These are phyloP conservation scores for Alternaria dauci DNA, from an alignment of 2,329 filamentous ascomycete species.

Conservation along the genomic window DNA sequence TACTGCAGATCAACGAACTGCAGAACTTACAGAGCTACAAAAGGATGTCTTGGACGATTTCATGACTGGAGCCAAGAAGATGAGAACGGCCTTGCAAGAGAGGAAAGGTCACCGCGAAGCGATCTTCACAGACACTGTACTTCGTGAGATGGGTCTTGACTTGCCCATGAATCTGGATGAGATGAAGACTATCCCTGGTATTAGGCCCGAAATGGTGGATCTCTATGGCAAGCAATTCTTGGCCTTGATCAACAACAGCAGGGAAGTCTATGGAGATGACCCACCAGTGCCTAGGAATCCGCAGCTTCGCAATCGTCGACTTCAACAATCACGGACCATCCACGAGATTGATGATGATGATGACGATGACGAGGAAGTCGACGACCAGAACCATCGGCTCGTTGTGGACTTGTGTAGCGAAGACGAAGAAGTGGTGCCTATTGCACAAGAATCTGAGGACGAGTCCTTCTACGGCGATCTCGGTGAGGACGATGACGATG, in stretches of 20 bases:
- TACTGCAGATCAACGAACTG: slow-evolving; percentile 63
- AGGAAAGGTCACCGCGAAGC: slow-evolving; percentile 64
- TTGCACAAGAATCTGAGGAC: slow-evolving; percentile 26
- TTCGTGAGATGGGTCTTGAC: slow-evolving; percentile 76
- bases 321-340: slow-evolving; percentile 27
- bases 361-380: slow-evolving; percentile 51
- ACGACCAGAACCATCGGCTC: slow-evolving; percentile 60
- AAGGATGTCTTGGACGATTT: slow-evolving; percentile 71
- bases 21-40: slow-evolving; percentile 66
- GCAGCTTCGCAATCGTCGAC: slow-evolving; percentile 23
- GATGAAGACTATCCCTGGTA: slow-evolving; percentile 70
- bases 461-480: slow-evolving; percentile 33
- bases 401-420: slow-evolving; percentile 57
- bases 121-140: slow-evolving; percentile 72
- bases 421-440: slow-evolving; percentile 35
- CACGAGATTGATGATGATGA: slow-evolving; percentile 51
- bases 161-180: slow-evolving; percentile 69
- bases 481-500: slow-evolving; percentile 37
- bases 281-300: slow-evolving; percentile 26
- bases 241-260: slow-evolving; percentile 59
- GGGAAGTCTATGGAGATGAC: slow-evolving; percentile 31
- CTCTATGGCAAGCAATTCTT: slow-evolving; percentile 69
- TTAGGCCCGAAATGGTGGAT: slow-evolving; percentile 69
- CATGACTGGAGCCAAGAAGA: slow-evolving; percentile 66
- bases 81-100: slow-evolving; percentile 70